phyloP scores from a whole-genome alignment of 1,284 basidiomycete genomes.

The Boletus semigastroideus region DNA sequence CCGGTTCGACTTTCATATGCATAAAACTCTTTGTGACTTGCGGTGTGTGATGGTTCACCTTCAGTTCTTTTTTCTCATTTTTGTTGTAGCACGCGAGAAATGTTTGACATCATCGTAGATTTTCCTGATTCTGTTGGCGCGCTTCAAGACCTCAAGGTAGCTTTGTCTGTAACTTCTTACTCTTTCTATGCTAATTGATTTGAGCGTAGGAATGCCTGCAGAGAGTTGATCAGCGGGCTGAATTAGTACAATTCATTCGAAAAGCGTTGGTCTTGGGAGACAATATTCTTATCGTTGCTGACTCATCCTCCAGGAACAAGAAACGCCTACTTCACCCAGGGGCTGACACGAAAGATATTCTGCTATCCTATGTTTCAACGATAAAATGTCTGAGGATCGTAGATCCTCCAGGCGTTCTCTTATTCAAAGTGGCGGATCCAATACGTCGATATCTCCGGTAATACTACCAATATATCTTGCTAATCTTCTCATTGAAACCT shows the following conservation, averaged over 20 bases:
- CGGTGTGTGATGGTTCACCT: constrained; percentile 50
- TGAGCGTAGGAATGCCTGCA: constrained; percentile 64
- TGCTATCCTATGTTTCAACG: constrained; percentile 92
- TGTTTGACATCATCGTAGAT: constrained; percentile 95
- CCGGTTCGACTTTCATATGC: constrained; percentile 88
- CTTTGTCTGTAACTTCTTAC: neutral
- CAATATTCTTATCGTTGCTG: constrained; percentile 2
- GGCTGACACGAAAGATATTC: constrained; percentile 90
- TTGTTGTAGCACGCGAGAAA: constrained; percentile 69
- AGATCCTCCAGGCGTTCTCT: constrained; percentile 88
- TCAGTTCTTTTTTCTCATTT: neutral
- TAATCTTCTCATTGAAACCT: constrained; percentile 1
- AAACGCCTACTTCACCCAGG: constrained; percentile 94
- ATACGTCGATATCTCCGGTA: constrained; percentile 85
- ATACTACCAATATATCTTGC: constrained; percentile 6
- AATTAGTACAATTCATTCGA: constrained; percentile 68
- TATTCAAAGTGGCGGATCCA: constrained; percentile 90
- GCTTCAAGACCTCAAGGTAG: constrained; percentile 85
- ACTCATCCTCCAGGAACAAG: constrained; percentile 56
- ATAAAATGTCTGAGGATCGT: constrained; percentile 90
- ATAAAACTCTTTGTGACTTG: constrained; percentile 83
- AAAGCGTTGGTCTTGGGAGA: constrained; percentile 52
- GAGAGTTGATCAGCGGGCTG: constrained; percentile 74
- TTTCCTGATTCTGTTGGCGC: constrained; percentile 88
- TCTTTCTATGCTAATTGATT: neutral